Evolutionary conservation across 2,329 filamentous ascomycete species (phyloP).

Genomic region (Akanthomyces lecanii): DNA sequence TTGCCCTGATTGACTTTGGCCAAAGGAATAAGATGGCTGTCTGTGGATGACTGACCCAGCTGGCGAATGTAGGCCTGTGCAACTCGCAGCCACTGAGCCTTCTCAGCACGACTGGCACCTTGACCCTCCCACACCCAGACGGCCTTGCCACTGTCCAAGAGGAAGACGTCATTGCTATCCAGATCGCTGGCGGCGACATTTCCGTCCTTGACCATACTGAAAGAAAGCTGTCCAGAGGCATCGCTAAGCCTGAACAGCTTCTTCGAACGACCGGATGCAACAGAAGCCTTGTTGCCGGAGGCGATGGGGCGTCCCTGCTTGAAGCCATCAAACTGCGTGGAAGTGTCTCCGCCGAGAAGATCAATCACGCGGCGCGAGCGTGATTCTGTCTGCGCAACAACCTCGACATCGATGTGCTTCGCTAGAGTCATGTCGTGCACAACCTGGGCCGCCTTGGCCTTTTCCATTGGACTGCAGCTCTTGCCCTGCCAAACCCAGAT

Average conservation of each 20-base stretch:
- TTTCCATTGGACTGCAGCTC: constrained; percentile 64
- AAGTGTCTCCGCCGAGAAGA: constrained; percentile 47
- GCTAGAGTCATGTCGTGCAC: constrained; percentile 61
- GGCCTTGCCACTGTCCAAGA: constrained; percentile 53
- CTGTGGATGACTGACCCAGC: constrained; percentile 30
- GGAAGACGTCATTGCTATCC: constrained; percentile 57
- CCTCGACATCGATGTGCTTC: constrained; percentile 62
- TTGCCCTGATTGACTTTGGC: constrained; percentile 55
- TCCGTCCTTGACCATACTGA: constrained; percentile 56
- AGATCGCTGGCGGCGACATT: constrained; percentile 46
- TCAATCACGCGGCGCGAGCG: constrained; percentile 52
- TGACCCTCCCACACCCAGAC: constrained; percentile 66
- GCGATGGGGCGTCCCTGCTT: constrained; percentile 38
- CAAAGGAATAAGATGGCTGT: constrained; percentile 45
- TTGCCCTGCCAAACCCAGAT: constrained; percentile 68
- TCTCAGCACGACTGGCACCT: constrained; percentile 55
- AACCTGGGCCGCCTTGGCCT: constrained; percentile 62
- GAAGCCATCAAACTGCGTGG: constrained; percentile 37
- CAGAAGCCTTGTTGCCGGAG: constrained; percentile 23
- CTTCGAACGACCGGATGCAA: constrained; percentile 25
- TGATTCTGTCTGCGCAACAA: constrained; percentile 57
- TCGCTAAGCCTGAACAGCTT: constrained; percentile 62
- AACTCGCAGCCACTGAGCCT: constrained; percentile 55
- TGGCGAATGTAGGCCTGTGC: constrained; percentile 52
- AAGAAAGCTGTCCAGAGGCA: constrained; percentile 51